phyloP scores from a whole-genome alignment of 768 basidiomycete genomes.

The Cubamyces sp. region DNA sequence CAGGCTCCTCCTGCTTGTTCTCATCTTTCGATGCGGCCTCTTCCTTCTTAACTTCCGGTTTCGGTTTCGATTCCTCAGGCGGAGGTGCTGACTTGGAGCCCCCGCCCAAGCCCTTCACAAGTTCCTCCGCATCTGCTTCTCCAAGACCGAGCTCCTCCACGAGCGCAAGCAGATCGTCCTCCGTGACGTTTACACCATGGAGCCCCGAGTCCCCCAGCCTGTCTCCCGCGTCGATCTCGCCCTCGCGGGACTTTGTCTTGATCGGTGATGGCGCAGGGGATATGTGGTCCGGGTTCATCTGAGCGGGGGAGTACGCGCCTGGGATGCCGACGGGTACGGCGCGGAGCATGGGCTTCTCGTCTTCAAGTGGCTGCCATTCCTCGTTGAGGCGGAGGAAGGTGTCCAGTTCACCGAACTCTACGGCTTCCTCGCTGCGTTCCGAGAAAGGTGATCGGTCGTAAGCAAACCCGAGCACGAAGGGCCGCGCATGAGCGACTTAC shows the following conservation, averaged over 20 bases:
- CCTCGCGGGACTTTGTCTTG: conserved; percentile 55
- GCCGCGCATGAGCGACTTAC: conserved; percentile 46
- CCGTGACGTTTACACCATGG: conserved; percentile 76
- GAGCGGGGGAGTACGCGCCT: conserved; percentile 70
- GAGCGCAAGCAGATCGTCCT: conserved; percentile 71
- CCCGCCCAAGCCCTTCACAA: conserved; percentile 61
- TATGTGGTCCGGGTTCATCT: conserved; percentile 83
- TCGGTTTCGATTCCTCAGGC: conserved; percentile 7
- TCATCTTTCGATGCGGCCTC: conserved; percentile 15
- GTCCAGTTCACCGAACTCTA: conserved; percentile 75
- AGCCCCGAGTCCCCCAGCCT: conserved; percentile 73
- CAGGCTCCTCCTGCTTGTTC: conserved; percentile 13
- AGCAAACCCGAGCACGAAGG: background rate
- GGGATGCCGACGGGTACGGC: conserved; percentile 78
- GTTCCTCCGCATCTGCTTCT: conserved; percentile 75
- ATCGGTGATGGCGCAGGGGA: conserved; percentile 38
- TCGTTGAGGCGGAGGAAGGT: conserved; percentile 75
- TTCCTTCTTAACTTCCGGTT: background rate
- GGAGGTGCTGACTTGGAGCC: conserved; percentile 19
- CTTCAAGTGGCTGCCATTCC: conserved; percentile 65
- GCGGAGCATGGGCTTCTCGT: conserved; percentile 56
- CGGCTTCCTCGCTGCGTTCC: conserved; percentile 75
- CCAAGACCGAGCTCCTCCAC: conserved; percentile 77
- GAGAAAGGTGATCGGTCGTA: background rate
- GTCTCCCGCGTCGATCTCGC: conserved; percentile 65